phyloP scores from a whole-genome alignment of 768 basidiomycete species.

The Ramaria sp. region DNA sequence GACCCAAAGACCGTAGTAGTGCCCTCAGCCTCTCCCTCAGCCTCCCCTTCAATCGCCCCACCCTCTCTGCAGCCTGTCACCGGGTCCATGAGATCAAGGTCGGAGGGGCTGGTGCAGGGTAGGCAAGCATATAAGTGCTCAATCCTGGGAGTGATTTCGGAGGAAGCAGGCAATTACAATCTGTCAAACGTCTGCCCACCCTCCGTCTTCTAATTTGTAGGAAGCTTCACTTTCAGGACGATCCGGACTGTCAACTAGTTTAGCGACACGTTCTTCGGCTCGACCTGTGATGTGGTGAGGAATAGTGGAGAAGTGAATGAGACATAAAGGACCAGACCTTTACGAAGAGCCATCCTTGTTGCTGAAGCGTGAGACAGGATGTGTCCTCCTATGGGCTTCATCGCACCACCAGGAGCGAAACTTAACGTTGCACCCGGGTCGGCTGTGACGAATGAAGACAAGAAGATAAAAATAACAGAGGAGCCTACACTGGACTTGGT shows the following conservation, averaged over 20 bases:
- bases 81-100: no score
- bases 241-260: conserved; percentile 83
- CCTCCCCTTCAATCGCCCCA: no score
- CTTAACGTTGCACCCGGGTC: conserved; percentile 94
- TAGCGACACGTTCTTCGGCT: conserved; percentile 84
- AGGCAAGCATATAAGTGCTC: no score
- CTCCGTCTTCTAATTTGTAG: conserved; percentile 85
- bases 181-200: conserved; percentile 68
- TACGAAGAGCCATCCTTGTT: conserved; percentile 77
- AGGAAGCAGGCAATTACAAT: neutral
- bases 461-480: neutral
- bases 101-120: no score
- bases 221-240: conserved; percentile 85
- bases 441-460: conserved; percentile 30
- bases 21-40: no score
- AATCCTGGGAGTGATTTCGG: no score
- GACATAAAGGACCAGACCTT: conserved; percentile 38
- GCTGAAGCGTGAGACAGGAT: conserved; percentile 86
- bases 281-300: conserved; percentile 39
- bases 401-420: conserved; percentile 86
- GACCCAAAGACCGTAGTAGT: no score
- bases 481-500: conserved; percentile 79
- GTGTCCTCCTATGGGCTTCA: conserved; percentile 87
- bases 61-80: no score
- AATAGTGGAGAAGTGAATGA: neutral